Conservation (phyloP, 139 green algal species). For the Chloropicon primus region DNA sequence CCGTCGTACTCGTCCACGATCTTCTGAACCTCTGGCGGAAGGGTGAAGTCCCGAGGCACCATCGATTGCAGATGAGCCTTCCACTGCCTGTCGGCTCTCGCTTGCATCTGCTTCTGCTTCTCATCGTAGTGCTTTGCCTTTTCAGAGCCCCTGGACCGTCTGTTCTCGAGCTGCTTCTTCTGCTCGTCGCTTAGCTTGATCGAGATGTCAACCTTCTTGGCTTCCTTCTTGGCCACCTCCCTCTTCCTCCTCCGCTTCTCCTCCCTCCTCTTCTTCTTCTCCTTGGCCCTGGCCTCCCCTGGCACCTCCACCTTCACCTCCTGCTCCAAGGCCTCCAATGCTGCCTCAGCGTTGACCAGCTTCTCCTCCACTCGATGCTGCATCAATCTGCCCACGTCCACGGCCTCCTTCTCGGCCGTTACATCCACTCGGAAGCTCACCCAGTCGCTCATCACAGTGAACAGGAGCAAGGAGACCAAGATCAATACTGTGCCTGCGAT, state of each 20-base stretch:
- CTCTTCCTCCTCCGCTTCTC: not conserved
- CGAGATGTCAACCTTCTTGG: not conserved
- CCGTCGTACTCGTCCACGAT: not conserved
- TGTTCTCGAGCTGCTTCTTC: not conserved
- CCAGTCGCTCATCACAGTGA: not conserved
- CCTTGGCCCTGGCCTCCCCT: not conserved
- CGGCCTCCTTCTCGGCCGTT: not conserved
- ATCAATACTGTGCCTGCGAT: not conserved
- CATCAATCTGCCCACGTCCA: too few species aligned
- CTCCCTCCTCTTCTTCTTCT: not conserved
- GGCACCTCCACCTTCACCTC: too few species aligned
- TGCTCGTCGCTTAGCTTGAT: not conserved
- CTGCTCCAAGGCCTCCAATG: too few species aligned
- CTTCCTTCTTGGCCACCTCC: not conserved
- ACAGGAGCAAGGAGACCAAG: not conserved
- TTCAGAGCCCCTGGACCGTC: not conserved
- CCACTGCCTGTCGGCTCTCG: not conserved
- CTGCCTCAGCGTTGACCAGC: too few species aligned
- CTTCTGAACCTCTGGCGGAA: not conserved
- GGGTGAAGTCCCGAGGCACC: not conserved
- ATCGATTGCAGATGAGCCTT: not conserved
- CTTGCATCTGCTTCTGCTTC: not conserved
- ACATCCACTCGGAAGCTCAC: not conserved
- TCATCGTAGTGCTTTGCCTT: not conserved
- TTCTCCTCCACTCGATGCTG: too few species aligned